These are phyloP conservation scores for Irpex rosettiformis DNA, from an alignment of 1,284 basidiomycete species.

Conservation along the genomic window DNA sequence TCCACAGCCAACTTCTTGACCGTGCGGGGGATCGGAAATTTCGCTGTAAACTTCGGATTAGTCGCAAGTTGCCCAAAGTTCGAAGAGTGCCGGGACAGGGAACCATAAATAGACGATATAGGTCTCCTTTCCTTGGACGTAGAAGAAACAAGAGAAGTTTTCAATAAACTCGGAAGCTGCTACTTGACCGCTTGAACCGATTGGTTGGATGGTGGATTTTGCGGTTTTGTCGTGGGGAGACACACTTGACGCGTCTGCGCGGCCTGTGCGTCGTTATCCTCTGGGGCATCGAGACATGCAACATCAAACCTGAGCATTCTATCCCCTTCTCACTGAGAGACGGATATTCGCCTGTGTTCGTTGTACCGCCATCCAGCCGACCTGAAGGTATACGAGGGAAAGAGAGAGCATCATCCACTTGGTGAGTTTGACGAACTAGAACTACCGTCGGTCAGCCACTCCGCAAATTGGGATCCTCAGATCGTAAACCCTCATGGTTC, in stretches of 20 bases:
- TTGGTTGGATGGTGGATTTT: background rate
- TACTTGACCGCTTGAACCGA: background rate
- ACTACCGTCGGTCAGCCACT: conserved; percentile 18
- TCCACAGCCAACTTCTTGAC: conserved; percentile 26
- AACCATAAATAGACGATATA: background rate
- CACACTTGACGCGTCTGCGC: background rate
- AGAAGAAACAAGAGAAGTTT: background rate
- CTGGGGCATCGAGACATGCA: background rate
- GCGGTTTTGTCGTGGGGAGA: background rate
- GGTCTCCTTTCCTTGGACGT: background rate
- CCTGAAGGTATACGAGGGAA: background rate
- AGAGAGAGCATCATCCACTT: background rate
- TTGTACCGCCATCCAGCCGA: background rate
- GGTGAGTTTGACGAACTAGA: conserved; percentile 15
- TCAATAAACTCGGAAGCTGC: background rate
- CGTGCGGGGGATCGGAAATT: conserved; percentile 46
- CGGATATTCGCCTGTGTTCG: background rate
- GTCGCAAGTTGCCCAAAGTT: conserved; percentile 19
- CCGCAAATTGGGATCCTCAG: conserved; percentile 19
- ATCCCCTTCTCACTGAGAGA: background rate
- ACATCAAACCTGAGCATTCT: background rate
- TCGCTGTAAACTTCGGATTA: conserved; percentile 46
- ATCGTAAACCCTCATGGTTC: conserved; percentile 15
- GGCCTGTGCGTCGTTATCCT: background rate
- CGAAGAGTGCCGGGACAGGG: conserved; percentile 17